Evolutionary conservation across 495 filamentous ascomycete genomes (phyloP).

Genomic region (Lasiosphaeria miniovina): DNA sequence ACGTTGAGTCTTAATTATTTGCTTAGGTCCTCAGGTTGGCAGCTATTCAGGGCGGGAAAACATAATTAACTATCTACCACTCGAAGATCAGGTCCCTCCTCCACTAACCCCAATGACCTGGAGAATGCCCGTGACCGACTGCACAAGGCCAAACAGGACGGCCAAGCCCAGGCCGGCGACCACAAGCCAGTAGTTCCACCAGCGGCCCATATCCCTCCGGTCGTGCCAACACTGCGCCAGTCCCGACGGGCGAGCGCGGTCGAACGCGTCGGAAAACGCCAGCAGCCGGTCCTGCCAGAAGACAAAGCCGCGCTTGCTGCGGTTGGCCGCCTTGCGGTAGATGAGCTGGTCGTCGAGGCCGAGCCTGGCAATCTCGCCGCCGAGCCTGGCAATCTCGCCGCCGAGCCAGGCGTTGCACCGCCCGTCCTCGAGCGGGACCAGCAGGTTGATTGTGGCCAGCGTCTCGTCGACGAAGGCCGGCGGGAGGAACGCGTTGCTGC

Average conservation of each 20-base stretch:
- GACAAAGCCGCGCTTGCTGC: constrained; percentile 28
- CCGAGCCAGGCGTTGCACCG: constrained; percentile 19
- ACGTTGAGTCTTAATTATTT: too few relatives aligned
- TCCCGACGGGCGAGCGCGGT: constrained; percentile 44
- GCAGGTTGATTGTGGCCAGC: constrained; percentile 40
- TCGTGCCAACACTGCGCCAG: constrained; percentile 52
- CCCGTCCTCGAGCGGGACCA: constrained; percentile 38
- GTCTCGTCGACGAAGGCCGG: constrained; percentile 41
- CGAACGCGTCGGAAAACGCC: constrained; percentile 49
- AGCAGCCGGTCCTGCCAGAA: constrained; percentile 52
- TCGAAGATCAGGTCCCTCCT: neutral
- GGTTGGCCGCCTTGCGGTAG: constrained; percentile 21
- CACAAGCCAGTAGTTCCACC: constrained; percentile 55
- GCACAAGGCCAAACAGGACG: constrained; percentile 50
- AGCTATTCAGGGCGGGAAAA: too few relatives aligned
- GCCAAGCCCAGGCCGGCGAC: constrained; percentile 36
- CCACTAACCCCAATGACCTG: constrained; percentile 28
- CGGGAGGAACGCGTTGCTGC: constrained; percentile 22
- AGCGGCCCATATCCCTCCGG: constrained; percentile 46
- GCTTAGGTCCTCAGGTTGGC: too few relatives aligned
- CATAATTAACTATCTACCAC: too few relatives aligned
- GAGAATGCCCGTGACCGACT: constrained; percentile 43
- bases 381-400: constrained; percentile 16
- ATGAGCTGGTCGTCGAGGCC: neutral
- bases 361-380: neutral